Evolutionary conservation across 1,284 basidiomycete species (phyloP), one percentile per base, ranked within the genome.

Genomic region (Pseudozyma tsukubaensis): DNA sequence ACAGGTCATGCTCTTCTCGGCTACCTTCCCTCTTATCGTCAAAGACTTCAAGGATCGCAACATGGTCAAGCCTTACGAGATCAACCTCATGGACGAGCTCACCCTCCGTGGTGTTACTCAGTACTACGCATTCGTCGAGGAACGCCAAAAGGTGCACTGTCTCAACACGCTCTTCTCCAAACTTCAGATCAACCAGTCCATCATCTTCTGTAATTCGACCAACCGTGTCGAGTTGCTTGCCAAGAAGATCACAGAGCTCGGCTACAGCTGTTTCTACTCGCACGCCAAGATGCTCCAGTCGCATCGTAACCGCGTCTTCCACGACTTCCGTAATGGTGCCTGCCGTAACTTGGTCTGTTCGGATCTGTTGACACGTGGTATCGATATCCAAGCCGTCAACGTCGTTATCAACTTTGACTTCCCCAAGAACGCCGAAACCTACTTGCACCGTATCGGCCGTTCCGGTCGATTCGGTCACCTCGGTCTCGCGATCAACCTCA

Each of bases 341-440:
- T 98, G 95, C 88, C 92, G 96, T 78, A 99, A 98, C 87, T 90
- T 99, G 75, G 96, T 99, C 83, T 99, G 97, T 88, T 90, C 89
- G 29, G 88, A 99, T 87, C 90, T 99, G 69, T 90, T 99, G 81
- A 99, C 96, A 10, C 92, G 97, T 82, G 96, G 96, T 88, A 99
- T 99, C 86, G 97, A 98, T 86, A 98, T 99, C 85, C 95, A 98
- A 87, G 96, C 96, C 48, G 96, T 99, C 73, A 99, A 99, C 86
- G 96, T 98, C 81, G 96, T 99, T 82, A 98, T 99, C 89, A 98
- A 98, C 88, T 99, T 99, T 85, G 95, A 97, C 86, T 97, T 99
- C 86, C 96, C 96, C 70, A 97, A 97, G 89, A 97, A 96, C 83
- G 93, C 93, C 61, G 96, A 99, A 86, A 97, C 95, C 3, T 99